Evolutionary conservation across 2,329 filamentous ascomycete genomes (phyloP).

Genomic region (Arachnopeziza araneosa): DNA sequence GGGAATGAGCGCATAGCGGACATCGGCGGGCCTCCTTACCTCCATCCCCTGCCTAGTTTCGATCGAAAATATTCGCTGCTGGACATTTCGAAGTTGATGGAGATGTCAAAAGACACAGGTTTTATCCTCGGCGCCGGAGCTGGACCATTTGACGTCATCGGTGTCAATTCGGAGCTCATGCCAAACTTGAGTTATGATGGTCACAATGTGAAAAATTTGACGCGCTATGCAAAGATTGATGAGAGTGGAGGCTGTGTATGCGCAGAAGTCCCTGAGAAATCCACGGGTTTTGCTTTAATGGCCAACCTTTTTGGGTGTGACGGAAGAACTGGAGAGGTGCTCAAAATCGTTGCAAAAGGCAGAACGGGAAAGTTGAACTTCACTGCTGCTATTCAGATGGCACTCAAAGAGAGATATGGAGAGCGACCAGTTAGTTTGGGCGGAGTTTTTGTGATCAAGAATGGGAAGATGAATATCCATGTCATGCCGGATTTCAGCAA

Average conservation of each 20-base stretch:
- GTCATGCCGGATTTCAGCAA: conserved; percentile 40
- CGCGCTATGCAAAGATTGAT: conserved; percentile 26
- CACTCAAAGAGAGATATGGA: conserved; percentile 30
- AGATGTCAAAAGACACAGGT: conserved; percentile 29
- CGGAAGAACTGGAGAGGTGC: conserved; percentile 31
- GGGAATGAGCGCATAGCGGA: conserved; percentile 38
- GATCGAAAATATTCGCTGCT: conserved; percentile 32
- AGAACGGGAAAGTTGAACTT: conserved; percentile 31
- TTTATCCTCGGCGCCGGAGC: conserved; percentile 38
- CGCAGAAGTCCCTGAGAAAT: conserved; percentile 17
- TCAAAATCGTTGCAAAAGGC: conserved; percentile 33
- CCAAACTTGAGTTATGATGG: conserved; percentile 34
- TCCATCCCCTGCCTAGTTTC: conserved; percentile 34
- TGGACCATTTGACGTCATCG: conserved; percentile 37
- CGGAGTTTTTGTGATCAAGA: conserved; percentile 36
- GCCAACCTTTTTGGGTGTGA: conserved; percentile 37
- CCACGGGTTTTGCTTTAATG: conserved; percentile 37
- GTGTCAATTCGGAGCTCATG: conserved; percentile 39
- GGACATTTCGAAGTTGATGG: conserved; percentile 30
- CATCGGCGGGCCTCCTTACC: conserved; percentile 39
- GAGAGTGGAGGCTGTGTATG: conserved; percentile 17
- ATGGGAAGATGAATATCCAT: conserved; percentile 35
- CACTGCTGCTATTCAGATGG: conserved; percentile 30
- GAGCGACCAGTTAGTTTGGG: conserved; percentile 35
- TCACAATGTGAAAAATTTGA: conserved; percentile 25